Base-by-base conservation (phyloP, 768 basidiomycete genomes). In the Phanerodontia chrysosporium region DNA sequence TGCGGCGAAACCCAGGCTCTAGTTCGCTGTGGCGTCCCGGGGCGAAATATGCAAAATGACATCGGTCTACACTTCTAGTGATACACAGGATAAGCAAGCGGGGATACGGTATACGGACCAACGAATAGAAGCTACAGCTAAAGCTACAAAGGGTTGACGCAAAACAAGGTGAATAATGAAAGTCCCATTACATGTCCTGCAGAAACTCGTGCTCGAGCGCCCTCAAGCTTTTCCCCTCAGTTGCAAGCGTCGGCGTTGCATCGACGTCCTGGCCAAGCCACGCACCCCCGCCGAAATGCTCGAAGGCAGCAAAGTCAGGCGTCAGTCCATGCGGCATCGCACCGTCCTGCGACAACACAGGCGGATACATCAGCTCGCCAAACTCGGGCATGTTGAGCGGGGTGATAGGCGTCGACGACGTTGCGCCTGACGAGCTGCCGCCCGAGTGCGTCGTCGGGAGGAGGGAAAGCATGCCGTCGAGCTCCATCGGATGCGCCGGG, bases 391-490 rank as follows among this genome's bases (percentile, higher is more conserved):
- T 10, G 4, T 46, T 45, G 28, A 59, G 45, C 22, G 66, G 66
- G 29, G 66, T 66, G 36, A 60, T 39, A 12, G 66, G 66, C 21
- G 63, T 56, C 8, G 52, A 45, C 10, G 10, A 4, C 10, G 39
- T 12, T 18, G 39, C 39, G 18, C 45, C 51, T 3, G 54, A 54
- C 27, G 64, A 63, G 51, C 56, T 57, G 39, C 53, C 54, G 42
- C 54, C 51, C 55, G 65, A 62, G 53, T 51, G 27, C 28, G 12
- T 22, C 18, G 25, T 21, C 22, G 51, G 25, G 48, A 58, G 7
- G 60, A 57, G 60, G 51, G 64, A 53, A 51, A 58, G 54, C 42
- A 58, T 51, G 59, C 45, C 1, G 54, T 48, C 24, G 55, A 62
- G 36, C 21, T 28, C 27, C 46, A 51, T 29, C 10, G 30, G 32